phyloP scores from a whole-genome alignment of 2,329 filamentous ascomycete species.

The Coleophoma eucalyptorum region DNA sequence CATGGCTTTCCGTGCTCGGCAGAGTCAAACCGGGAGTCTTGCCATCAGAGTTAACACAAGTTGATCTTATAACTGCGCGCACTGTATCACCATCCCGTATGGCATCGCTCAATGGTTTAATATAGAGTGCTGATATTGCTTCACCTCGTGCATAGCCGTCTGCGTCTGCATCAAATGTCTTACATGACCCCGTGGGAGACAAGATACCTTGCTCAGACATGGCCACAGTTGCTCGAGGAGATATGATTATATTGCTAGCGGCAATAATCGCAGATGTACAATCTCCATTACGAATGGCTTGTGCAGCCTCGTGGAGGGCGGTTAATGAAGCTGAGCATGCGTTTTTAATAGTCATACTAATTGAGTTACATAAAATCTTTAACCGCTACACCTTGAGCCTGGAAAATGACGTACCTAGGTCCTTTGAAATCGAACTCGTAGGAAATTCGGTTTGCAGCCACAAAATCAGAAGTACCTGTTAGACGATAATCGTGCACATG shows the following conservation, averaged over 20 bases:
- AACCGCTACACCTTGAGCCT: no score
- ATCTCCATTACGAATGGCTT: constrained; percentile 44
- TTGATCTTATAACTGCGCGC: constrained; percentile 48
- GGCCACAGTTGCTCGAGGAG: background rate
- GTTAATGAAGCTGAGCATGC: constrained; percentile 50
- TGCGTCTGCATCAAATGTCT: constrained; percentile 50
- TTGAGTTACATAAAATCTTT: no score
- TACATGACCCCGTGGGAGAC: constrained; percentile 25
- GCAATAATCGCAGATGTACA: constrained; percentile 17
- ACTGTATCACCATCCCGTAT: constrained; percentile 56
- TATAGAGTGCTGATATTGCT: constrained; percentile 50
- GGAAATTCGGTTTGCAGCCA: constrained; percentile 20
- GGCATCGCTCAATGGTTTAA: constrained; percentile 57
- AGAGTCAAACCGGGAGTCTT: constrained; percentile 51
- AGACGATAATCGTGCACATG: background rate
- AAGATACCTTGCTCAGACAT: constrained; percentile 22
- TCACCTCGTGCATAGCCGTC: constrained; percentile 64
- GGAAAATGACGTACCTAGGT: no score
- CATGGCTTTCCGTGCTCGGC: constrained; percentile 42
- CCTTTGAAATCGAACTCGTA: constrained; percentile 29
- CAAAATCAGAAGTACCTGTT: background rate
- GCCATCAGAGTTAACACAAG: constrained; percentile 53
- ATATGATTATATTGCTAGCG: constrained; percentile 3
- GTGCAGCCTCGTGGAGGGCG: constrained; percentile 46
- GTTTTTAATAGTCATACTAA: constrained; percentile 52